Base-by-base conservation (phyloP, 139 green algal genomes). In the Nannochloris sp. region DNA sequence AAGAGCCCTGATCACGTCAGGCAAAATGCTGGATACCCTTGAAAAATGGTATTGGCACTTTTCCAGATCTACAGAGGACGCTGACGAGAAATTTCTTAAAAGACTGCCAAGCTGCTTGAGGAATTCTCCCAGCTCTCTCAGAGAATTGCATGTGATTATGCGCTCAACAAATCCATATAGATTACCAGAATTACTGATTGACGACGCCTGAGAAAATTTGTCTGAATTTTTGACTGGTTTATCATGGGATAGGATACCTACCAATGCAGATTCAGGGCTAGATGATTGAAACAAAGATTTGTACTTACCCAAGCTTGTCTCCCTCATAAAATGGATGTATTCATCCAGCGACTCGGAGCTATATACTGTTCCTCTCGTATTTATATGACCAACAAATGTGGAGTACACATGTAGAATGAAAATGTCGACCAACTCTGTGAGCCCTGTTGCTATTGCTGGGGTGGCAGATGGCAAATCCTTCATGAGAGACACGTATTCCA, bases 371-470 rank as follows among this genome's bases (percentile, higher is more conserved):
- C 53, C 14, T 62, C 50, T 19, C 78, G 50, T 61, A 57, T 62
- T 34, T 8, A 11, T 53, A 49, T 75, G 68, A 14, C 48, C 51
- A n/a, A 58, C 23, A 62, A 83, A 83, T n/a, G 57, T 29, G 9
- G 53, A 44, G 31, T 74, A 77, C 25, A 73, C 59, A 34, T 75
- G 66, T 37, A 83, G 53, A 15, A 83, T 43, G 66, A 78, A 83
- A 36, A 83, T 62, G 48, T 83, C 74, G 55, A 75, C 78, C 56
- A 83, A 62, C 59, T 82, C 74, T 14, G 51, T 71, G 5, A 83
- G 36, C 34, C 75, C 70, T 2, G 18, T 48, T 31, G 71, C 80
- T 16, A 82, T 77, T 36, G 57, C 34, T 54, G 62, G 67, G 0
- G 70, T 31, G 0, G 66, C 65, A 21, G 64, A 48, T 44, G 53